Base-by-base conservation (phyloP, 306 rosid species). In the Acmispon strigosus region DNA sequence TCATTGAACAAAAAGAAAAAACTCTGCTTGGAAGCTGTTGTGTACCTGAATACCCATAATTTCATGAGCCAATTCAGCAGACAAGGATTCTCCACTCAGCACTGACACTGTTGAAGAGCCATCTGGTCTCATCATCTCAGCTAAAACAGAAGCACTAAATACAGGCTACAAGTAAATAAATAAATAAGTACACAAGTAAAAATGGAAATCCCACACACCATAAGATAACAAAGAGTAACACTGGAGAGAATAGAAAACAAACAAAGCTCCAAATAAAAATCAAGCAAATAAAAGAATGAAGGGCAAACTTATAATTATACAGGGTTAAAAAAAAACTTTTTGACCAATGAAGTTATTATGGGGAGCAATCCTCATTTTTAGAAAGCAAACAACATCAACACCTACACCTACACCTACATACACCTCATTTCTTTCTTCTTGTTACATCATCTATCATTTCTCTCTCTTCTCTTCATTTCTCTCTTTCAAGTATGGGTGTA, bases 1-100 rank as follows among this genome's bases (percentile, higher is more conserved):
- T n/a, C 12, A 19, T 19, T 18, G 0, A 20, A 37, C 3, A 27
- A 2, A 2, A 4, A 49, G 24, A 7, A 27, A 0, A 27, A 29
- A 60, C 2, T 39, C 20, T 39, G 10, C 10, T 16, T 11, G 27
- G 41, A 42, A 62, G 43, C 57, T 43, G 8, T 18, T 13, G 6
- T 64, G 70, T 76, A 92, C 97, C 97, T 92, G 96, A 82, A 87
- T 92, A 52, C 83, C 78, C 88, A 92, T 88, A 20, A 89, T 62
- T 66, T 92, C 95, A 79, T 92, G 88, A 78, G 96, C 95, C 76
- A 92, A 78, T 77, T 92, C 98, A 59, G 97, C 94, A 4, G 96
- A 84, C 27, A 86, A 32, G 52, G 94, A 64, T 65, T 92, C 94
- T 20, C 90, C 84, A 77, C 57, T 79, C 34, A 87, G 49, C 76